Percentiles rank a stretch among this genome's conserved stretches.
Evolutionary conservation across 352 stramenopile species (phyloP).

Genomic region (Phytophthora hybrid): DNA sequence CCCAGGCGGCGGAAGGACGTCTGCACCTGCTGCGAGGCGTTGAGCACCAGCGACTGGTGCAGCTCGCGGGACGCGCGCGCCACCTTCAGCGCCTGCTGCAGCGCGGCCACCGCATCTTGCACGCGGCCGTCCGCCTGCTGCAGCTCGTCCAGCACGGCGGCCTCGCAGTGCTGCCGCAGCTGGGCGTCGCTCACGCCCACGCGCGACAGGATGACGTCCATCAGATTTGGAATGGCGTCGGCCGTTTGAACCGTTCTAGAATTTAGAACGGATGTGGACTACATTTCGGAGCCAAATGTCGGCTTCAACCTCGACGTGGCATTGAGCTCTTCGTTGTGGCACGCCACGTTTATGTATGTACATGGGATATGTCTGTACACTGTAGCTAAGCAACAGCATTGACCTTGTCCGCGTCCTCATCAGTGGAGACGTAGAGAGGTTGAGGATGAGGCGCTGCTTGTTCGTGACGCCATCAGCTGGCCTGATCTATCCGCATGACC

Average conservation of each 20-base stretch:
- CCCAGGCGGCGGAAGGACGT: conserved; percentile 27
- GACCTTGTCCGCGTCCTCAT: not conserved
- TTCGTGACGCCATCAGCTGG: too few relatives aligned
- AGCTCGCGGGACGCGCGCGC: conserved; percentile 29
- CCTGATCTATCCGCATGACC: not conserved
- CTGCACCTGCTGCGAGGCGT: conserved; percentile 22
- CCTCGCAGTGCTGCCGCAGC: conserved; percentile 28
- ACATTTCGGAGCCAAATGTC: too few relatives aligned
- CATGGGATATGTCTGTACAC: too few relatives aligned
- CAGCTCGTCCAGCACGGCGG: conserved; percentile 28
- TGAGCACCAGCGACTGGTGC: conserved; percentile 32
- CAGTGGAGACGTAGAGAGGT: not conserved
- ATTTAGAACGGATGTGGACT: not conserved
- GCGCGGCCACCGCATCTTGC: conserved; percentile 18
- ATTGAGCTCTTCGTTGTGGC: too few relatives aligned
- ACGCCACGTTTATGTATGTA: too few relatives aligned
- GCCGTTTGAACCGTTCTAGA: not conserved
- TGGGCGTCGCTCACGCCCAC: conserved; percentile 27
- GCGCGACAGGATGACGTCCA: conserved; percentile 32
- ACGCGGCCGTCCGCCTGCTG: conserved; percentile 8
- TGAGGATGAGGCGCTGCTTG: too few relatives aligned
- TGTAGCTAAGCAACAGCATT: too few relatives aligned
- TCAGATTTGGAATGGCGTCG: not conserved
- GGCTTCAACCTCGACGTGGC: not conserved
- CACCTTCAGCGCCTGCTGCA: conserved; percentile 27